Evolutionary conservation across 305 asterid genomes (phyloP).

Genomic region (Plantago lanceolata): DNA sequence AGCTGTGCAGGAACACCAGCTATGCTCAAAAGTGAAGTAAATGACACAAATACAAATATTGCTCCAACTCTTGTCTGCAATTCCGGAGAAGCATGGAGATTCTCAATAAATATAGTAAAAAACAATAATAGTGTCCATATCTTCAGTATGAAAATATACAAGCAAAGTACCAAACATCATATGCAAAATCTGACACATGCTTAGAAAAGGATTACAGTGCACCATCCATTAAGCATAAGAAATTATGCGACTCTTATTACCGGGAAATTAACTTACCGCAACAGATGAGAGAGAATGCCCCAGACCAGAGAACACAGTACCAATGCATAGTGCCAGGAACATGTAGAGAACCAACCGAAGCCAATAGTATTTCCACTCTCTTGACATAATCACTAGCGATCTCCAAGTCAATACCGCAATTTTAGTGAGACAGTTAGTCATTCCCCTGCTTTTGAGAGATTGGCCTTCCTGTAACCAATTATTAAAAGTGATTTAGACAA

Average conservation of each 20-base stretch:
- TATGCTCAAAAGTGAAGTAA: constrained; percentile 74
- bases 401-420: constrained; percentile 89
- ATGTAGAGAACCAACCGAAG: constrained; percentile 75
- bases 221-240: background rate
- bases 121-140: background rate
- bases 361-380: constrained; percentile 99
- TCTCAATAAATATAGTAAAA: constrained; percentile 4
- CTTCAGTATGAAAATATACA: background rate
- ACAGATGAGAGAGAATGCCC: constrained; percentile 96
- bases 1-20: constrained; percentile 89
- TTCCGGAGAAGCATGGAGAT: constrained; percentile 18
- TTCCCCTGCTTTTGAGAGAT: constrained; percentile 78
- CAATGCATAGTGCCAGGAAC: constrained; percentile 69
- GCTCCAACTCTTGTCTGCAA: constrained; percentile 93
- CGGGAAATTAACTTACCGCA: constrained; percentile 50
- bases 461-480: constrained; percentile 69
- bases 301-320: constrained; percentile 79
- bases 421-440: constrained; percentile 55
- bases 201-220: background rate
- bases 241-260: background rate
- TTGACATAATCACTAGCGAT: constrained; percentile 91
- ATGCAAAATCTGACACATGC: background rate
- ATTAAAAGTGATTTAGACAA: constrained; percentile 19
- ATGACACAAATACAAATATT: constrained; percentile 72
- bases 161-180: background rate